These are phyloP conservation scores for Terfezia claveryi DNA, from an alignment of 495 filamentous ascomycete genomes.

Conservation along the genomic window DNA sequence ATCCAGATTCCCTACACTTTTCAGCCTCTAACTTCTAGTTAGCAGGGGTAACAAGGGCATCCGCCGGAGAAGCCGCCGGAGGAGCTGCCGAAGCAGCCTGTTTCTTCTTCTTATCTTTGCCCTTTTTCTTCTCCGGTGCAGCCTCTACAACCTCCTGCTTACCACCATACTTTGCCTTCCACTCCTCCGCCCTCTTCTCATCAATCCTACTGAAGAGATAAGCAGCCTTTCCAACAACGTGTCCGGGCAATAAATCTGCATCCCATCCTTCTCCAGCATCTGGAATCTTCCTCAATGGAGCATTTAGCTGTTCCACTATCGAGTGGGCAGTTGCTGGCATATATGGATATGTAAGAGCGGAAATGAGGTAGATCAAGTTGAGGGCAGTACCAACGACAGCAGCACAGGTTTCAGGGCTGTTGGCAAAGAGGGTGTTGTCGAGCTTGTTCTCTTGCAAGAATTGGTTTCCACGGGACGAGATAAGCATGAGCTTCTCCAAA, in stretches of 20 bases:
- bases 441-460: conserved; percentile 63
- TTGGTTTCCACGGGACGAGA: conserved; percentile 53
- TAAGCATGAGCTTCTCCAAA: conserved; percentile 44
- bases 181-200: conserved; percentile 58
- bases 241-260: conserved; percentile 39
- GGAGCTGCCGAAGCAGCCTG: too few species aligned
- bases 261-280: conserved; percentile 34
- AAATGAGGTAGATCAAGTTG: conserved; percentile 62
- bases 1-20: too few species aligned
- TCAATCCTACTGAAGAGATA: conserved; percentile 74
- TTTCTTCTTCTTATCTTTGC: background rate
- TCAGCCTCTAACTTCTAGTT: too few species aligned
- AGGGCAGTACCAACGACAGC: conserved; percentile 63
- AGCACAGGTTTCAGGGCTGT: conserved; percentile 47
- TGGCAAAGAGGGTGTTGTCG: conserved; percentile 56
- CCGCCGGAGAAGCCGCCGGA: too few species aligned
- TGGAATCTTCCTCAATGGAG: conserved; percentile 42
- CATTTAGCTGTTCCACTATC: conserved; percentile 54
- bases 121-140: background rate
- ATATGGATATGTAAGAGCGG: conserved; percentile 55
- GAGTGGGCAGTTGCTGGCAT: conserved; percentile 58
- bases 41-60: too few species aligned
- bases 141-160: conserved; percentile 23
- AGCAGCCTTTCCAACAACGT: conserved; percentile 59
- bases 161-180: conserved; percentile 63